A percentile compares a stretch with the other conserved stretches of the same genome.
phyloP scores from a whole-genome alignment of 192 early-diverging fungal genomes.

The Pilaira anomala region DNA sequence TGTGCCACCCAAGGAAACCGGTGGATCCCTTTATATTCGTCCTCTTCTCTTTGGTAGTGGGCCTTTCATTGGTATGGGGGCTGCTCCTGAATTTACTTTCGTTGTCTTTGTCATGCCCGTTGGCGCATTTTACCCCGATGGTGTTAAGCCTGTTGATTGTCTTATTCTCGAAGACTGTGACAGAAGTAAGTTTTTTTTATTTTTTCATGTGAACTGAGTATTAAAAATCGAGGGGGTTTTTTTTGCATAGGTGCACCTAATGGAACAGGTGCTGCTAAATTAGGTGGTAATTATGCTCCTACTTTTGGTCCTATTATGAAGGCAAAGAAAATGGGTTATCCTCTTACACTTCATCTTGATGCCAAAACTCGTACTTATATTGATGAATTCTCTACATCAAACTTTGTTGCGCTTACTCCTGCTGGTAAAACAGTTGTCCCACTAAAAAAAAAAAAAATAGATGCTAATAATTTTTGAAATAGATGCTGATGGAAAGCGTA shows the following conservation, averaged over 20 bases:
- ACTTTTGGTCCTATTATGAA: conserved; percentile 54
- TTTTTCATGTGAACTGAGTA: background rate
- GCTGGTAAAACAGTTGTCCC: conserved; percentile 40
- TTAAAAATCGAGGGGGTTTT: too few relatives aligned
- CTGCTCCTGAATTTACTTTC: conserved; percentile 57
- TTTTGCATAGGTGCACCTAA: conserved; percentile 41
- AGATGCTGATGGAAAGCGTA: conserved; percentile 36
- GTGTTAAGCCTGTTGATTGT: conserved; percentile 61
- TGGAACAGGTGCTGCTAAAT: conserved; percentile 61
- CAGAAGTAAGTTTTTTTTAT: conserved; percentile 43
- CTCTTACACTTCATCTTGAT: conserved; percentile 72
- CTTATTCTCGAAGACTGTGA: conserved; percentile 66
- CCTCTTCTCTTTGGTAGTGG: conserved; percentile 70
- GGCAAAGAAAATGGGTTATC: conserved; percentile 63
- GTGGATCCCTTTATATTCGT: conserved; percentile 68
- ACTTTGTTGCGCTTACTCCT: conserved; percentile 66
- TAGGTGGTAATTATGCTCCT: conserved; percentile 76
- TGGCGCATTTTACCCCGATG: conserved; percentile 59
- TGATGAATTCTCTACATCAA: conserved; percentile 77
- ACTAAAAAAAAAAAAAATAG: background rate
- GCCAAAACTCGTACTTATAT: conserved; percentile 57
- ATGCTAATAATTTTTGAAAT: background rate
- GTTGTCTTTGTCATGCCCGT: conserved; percentile 69
- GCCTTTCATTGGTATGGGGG: conserved; percentile 58
- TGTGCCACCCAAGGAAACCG: conserved; percentile 68